Base-by-base conservation (phyloP, 768 basidiomycete genomes). In the Tulasnella sp. region DNA sequence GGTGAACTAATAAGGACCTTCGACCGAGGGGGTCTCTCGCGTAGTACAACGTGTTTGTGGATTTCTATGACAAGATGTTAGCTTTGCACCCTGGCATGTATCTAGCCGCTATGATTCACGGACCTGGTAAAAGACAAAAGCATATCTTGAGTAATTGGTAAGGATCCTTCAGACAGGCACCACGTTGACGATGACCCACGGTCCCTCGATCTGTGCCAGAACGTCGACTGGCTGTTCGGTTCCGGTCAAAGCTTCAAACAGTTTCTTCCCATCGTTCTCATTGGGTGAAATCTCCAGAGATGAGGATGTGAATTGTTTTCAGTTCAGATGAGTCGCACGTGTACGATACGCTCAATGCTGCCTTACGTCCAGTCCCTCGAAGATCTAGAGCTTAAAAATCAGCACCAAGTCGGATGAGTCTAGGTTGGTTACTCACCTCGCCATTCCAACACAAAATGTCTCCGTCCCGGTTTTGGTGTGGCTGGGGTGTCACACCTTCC, bases 21-120 rank as follows among this genome's bases (percentile, higher is more conserved):
- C 86, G 82, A 3, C 86, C 86, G 2, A 85, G 82, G 0, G 85
- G 84, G 48, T 86, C 86, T 7, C 86, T 82, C 0, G 82, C 83
- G 34, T 83, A 85, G 82, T 81, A 85, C 22, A 86, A 46, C 0
- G 72, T 78, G 7, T 77, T 28, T 22, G 74, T 74, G 1, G 72
- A 2, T 1, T 76, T 72, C 78, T 83, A 42, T 50, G 14, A 42
- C 20, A 37, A 5, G 20, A 18, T n/a, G 5, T 58, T 20, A 75
- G 24, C 20, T 46, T 31, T 41, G 69, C 60, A 41, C 24, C 11
- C 64, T 41, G 20, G 1, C 46, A 69, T 28, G 2, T 37, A 14
- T 28, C 24, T 16, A 58, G 34, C 72, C 14, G 3, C 22, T 37
- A 75, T 20, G 28, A 9, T 28, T 20, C 34, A 42, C 80, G 20